phyloP scores from a whole-genome alignment of 2,329 filamentous ascomycete genomes.

The Alternaria brassicae region DNA sequence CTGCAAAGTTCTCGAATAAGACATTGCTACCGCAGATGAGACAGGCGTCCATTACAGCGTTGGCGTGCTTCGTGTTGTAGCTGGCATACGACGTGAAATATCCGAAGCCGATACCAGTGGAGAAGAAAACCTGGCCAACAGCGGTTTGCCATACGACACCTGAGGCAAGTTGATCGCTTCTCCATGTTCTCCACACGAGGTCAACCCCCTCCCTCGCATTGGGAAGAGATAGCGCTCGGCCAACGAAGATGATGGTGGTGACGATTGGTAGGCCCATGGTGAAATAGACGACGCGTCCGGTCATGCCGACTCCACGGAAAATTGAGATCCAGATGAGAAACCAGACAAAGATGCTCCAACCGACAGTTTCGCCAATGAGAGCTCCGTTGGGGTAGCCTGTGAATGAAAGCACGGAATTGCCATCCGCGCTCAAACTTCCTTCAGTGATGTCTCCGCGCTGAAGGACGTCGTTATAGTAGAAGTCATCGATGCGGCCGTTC shows the following conservation, averaged over 20 bases:
- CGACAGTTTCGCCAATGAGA: conserved; percentile 64
- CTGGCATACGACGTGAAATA: conserved; percentile 65
- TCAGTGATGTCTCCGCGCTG: conserved; percentile 55
- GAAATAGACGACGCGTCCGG: conserved; percentile 66
- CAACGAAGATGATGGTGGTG: conserved; percentile 64
- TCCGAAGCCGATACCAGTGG: conserved; percentile 65
- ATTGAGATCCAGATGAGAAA: conserved; percentile 67
- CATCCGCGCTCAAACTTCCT: conserved; percentile 44
- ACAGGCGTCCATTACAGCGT: conserved; percentile 66
- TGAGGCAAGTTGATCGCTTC: conserved; percentile 58
- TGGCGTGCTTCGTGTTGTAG: conserved; percentile 64
- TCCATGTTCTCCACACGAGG: conserved; percentile 59
- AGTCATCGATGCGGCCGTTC: conserved; percentile 59
- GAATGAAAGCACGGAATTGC: conserved; percentile 53
- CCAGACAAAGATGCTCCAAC: conserved; percentile 66
- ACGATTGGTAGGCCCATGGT: conserved; percentile 68
- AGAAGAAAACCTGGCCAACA: conserved; percentile 67
- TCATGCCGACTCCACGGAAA: conserved; percentile 65
- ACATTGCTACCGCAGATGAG: conserved; percentile 64
- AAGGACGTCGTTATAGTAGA: conserved; percentile 60
- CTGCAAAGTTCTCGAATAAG: conserved; percentile 62
- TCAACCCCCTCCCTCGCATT: conserved; percentile 62
- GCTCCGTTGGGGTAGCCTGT: conserved; percentile 57
- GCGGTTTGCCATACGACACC: conserved; percentile 67
- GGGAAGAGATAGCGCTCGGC: conserved; percentile 60